phyloP scores from a whole-genome alignment of 805 yeast species.

The Candida alai region DNA sequence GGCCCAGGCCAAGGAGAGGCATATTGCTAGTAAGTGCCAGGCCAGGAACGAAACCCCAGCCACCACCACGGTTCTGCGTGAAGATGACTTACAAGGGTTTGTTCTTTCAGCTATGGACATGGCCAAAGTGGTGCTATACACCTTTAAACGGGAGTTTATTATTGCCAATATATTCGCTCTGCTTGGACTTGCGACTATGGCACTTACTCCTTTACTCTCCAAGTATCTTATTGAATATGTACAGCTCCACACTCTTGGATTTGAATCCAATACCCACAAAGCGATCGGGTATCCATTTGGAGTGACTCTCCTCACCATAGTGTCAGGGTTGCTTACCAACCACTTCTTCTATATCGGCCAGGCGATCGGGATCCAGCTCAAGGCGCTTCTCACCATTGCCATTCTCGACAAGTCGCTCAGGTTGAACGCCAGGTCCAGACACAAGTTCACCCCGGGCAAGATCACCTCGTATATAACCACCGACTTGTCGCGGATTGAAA shows the following conservation, averaged over 20 bases:
- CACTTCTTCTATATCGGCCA: constrained; percentile 57
- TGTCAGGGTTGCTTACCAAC: constrained; percentile 34
- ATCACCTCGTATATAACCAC: constrained; percentile 72
- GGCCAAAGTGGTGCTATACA: constrained; percentile 17
- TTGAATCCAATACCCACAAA: constrained; percentile 15
- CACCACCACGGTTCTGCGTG: constrained; percentile 13
- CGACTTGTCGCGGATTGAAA: constrained; percentile 71
- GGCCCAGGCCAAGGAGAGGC: constrained; percentile 7
- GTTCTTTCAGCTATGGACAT: constrained; percentile 16
- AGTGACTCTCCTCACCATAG: constrained; percentile 13
- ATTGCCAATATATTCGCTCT: constrained; percentile 3
- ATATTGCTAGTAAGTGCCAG: constrained; percentile 20
- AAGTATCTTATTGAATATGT: constrained; percentile 30
- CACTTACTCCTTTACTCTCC: constrained; percentile 20
- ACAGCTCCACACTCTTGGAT: constrained; percentile 19
- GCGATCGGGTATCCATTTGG: constrained; percentile 37
- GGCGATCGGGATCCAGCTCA: constrained; percentile 59
- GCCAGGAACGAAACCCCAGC: constrained; percentile 17
- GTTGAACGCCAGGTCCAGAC: constrained; percentile 52
- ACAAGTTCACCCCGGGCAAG: constrained; percentile 57
- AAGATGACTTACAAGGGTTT: constrained; percentile 25
- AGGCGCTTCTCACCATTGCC: constrained; percentile 63
- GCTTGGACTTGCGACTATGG: constrained; percentile 5
- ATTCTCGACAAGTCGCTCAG: constrained; percentile 62
- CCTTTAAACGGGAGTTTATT: constrained; percentile 22